Percentiles rank a stretch among this genome's conserved stretches.
Conservation (phyloP, 768 basidiomycete genomes). For the Pleurotus sapidus region DNA sequence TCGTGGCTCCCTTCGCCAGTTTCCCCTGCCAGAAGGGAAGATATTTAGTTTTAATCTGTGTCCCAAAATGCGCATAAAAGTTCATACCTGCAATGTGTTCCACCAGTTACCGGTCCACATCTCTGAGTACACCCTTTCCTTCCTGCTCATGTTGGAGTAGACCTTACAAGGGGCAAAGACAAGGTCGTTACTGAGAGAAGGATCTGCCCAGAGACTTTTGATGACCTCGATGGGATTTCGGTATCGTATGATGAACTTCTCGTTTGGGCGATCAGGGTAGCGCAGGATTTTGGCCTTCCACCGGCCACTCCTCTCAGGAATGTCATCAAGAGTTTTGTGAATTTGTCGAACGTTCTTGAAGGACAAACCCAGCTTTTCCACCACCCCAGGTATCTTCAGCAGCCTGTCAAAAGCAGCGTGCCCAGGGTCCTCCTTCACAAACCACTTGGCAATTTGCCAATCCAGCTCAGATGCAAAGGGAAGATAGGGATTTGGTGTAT, state of each 20-base stretch:
- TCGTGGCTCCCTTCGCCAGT: no score
- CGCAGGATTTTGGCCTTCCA: no score
- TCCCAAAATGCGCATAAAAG: background rate
- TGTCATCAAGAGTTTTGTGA: no score
- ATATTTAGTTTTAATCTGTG: background rate
- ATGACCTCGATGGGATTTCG: no score
- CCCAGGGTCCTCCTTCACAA: slow-evolving; percentile 19
- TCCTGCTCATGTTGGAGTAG: background rate
- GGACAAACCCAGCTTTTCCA: no score
- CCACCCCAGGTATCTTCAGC: background rate
- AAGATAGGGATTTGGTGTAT: slow-evolving; percentile 9
- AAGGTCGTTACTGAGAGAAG: no score
- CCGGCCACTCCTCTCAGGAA: no score
- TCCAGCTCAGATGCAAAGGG: slow-evolving; percentile 22
- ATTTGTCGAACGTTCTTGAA: no score
- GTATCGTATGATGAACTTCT: no score
- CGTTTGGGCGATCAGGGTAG: no score
- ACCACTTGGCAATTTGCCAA: slow-evolving; percentile 26
- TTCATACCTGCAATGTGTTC: slow-evolving; percentile 30
- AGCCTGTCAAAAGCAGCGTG: slow-evolving; percentile 18
- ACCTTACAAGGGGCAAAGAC: no score
- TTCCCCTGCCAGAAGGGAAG: background rate
- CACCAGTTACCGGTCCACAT: slow-evolving; percentile 37
- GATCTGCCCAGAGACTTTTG: no score
- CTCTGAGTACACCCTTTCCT: slow-evolving; percentile 25